Evolutionary conservation across 306 rosid species (phyloP), one percentile per base, ranked within the genome.

Genomic region (Gastrolobium villosum): DNA sequence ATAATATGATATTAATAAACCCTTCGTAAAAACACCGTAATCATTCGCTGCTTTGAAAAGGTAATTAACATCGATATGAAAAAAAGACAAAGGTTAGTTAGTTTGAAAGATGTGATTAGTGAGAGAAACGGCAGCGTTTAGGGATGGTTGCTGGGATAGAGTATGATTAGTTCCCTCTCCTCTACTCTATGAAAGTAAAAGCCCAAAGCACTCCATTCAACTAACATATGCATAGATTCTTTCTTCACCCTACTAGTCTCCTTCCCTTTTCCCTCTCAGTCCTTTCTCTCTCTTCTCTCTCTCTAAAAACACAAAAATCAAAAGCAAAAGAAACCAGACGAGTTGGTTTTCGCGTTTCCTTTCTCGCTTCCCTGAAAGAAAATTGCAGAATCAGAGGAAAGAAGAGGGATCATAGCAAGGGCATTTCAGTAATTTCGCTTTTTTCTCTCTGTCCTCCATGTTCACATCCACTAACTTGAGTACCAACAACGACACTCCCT

Each of bases 401-500:
- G 30, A 50, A 35, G 0, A 34, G 36, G 31, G 53, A 49, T 76
- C 79, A 14, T 7, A 2, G 41, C 6, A 35, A 48, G 81, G 89
- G 84, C 68, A 80, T 77, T 84, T 11, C 66, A 3, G 91, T 82
- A 68, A 79, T 85, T 74, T 59, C 31, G 4, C 7, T 32, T 2
- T 5, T 55, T 35, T 32, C 37, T 39, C 7, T 13, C 63, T 45
- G n/a, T 65, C 66, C 59, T 79, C 89, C 89, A 91, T 96, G 97
- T 80, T 91, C 87, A 39, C 84, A 64, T 83, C 82, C 40, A 74
- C 76, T 67, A 60, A 53, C 84, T 81, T 77, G 46, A 80, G 35
- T 82, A 45, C 26, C 81, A 79, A 50, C 85, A 77, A 71, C 84
- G 28, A 65, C 69, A 60, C 77, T 82, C 68, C 74, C 80, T 45